A percentile compares a stretch with the other conserved stretches of the same genome.
Evolutionary conservation across 2,329 filamentous ascomycete species (phyloP).

Genomic region (Trichoderma afroharzianum): DNA sequence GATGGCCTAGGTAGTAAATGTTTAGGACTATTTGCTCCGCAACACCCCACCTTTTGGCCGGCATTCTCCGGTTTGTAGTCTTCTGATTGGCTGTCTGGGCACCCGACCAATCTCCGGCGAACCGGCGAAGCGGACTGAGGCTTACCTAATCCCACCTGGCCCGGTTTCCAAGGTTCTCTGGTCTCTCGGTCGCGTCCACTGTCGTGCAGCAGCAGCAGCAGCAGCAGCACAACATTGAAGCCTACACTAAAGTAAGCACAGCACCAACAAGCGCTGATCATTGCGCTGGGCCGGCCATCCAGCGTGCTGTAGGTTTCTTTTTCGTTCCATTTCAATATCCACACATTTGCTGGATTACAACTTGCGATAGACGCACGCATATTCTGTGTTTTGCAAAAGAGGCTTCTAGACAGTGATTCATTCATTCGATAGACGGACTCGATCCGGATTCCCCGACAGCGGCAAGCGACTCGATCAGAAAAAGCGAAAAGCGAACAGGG

Average conservation of each 20-base stretch:
- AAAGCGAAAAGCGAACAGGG: neutral
- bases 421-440: neutral
- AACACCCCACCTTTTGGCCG: neutral
- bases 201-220: neutral
- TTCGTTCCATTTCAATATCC: neutral
- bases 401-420: neutral
- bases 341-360: neutral
- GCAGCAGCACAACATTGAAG: no score
- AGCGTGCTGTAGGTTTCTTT: no score
- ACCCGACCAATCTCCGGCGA: conserved; percentile 11
- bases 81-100: neutral
- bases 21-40: conserved; percentile 9
- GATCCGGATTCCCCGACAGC: neutral
- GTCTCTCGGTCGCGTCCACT: neutral
- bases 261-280: neutral
- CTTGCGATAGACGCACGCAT: neutral
- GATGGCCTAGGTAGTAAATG: neutral
- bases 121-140: neutral
- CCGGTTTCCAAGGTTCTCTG: neutral
- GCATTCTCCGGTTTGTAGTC: neutral
- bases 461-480: neutral
- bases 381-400: neutral
- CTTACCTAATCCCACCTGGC: neutral
- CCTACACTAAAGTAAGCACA: no score
- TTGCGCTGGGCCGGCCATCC: neutral